Base-by-base conservation (phyloP, 2,329 filamentous ascomycete genomes). In the Ceratocystiopsis minuta region DNA sequence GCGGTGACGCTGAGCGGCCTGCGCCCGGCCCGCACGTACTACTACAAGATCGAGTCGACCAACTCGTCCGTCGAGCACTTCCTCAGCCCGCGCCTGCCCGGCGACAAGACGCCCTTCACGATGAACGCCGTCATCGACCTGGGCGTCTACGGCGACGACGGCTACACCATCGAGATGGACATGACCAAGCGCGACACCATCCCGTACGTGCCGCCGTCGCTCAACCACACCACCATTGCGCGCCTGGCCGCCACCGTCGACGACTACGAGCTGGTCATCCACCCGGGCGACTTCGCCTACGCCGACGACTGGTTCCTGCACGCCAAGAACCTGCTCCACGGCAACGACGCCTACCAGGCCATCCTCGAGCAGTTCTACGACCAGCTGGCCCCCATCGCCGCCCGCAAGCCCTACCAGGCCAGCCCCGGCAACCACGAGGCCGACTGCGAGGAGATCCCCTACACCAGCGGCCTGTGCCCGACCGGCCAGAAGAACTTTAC, bases 281-380 rank as follows among this genome's bases (percentile, higher is more conserved):
- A 71, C 48, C 66, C 66, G 0, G 67, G 67, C 6, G 72, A 76
- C 49, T 59, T 75, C 14, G 70, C 56, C 0, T 77, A 76, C 48
- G 70, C 71, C 1, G 72, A 75, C 45, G 66, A 74, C 53, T 75
- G 71, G 71, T 59, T 59, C 36, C 52, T 65, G 4, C 63, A 58
- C 16, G 43, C 57, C 0, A 55, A 62, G 33, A 72, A 72, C 51
- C 46, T 66, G 1, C 46, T 67, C 58, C 87, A 96, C 57, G 88
- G 95, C 57, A 69, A 93, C 36, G 86, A 95, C 56, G 96, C 88
- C 1, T 96, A 95, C 54, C 88, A 96, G 65, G 95, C 88, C 3
- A 96, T 96, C 49, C 69, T 96, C 40, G 88, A 88, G n/a, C 86
- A 96, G 61, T 96, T 75, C 52, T 75, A 70, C 56, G 56, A 60